phyloP scores from a whole-genome alignment of 106 monocot species.

The Amphibolis antarctica region DNA sequence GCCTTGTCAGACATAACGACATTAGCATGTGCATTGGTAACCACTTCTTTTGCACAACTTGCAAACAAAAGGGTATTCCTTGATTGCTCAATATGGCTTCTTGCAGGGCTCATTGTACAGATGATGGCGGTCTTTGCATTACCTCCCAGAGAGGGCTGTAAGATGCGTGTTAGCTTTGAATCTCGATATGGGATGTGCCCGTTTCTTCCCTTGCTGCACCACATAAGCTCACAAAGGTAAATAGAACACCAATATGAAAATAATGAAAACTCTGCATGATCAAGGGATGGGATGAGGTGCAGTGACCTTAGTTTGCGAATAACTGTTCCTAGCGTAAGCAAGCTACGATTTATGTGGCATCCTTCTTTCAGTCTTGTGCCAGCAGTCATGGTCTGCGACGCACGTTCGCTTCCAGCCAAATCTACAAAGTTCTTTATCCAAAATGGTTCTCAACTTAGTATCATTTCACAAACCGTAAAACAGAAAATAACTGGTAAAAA shows the following conservation, averaged over 20 bases:
- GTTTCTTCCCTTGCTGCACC: slow-evolving; percentile 76
- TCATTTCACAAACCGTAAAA: not conserved
- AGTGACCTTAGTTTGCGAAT: slow-evolving; percentile 90
- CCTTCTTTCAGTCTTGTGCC: slow-evolving; percentile 91
- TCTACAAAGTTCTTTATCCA: slow-evolving; percentile 92
- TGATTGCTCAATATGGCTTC: slow-evolving; percentile 85
- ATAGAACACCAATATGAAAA: not conserved
- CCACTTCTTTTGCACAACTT: slow-evolving; percentile 95
- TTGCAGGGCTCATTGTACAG: slow-evolving; percentile 90
- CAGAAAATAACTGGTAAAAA: not conserved
- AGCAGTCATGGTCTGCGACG: slow-evolving; percentile 78
- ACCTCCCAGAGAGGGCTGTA: slow-evolving; percentile 82
- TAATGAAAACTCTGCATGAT: not conserved
- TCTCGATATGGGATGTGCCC: slow-evolving; percentile 95
- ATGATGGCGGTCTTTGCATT: slow-evolving; percentile 96
- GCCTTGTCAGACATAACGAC: slow-evolving; percentile 95
- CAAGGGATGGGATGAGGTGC: not conserved
- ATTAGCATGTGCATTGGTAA: slow-evolving; percentile 83
- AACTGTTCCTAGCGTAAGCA: slow-evolving; percentile 90
- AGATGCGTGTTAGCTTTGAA: slow-evolving; percentile 91
- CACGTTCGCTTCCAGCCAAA: slow-evolving; percentile 96
- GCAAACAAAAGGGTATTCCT: slow-evolving; percentile 92
- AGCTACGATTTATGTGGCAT: slow-evolving; percentile 91
- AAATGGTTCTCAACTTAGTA: not conserved
- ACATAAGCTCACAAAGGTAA: not conserved